Evolutionary conservation across 2,329 filamentous ascomycete genomes (phyloP).

Genomic region (Macrophomina pseudophaseolina): DNA sequence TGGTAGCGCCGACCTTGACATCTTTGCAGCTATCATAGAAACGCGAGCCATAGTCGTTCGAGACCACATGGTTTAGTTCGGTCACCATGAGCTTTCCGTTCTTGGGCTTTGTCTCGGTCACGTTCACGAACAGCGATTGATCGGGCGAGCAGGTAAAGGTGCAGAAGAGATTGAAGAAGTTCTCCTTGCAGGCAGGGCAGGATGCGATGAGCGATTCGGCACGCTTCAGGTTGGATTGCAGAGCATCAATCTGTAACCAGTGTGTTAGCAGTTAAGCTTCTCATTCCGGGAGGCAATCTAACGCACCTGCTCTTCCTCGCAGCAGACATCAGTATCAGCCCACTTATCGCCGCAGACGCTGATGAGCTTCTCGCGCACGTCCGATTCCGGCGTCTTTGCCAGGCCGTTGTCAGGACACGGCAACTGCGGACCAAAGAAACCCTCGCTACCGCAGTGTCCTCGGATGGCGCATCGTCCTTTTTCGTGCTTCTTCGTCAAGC

Average conservation of each 20-base stretch:
- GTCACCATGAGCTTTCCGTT: conserved; percentile 72
- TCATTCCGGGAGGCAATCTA: background rate
- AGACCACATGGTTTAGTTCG: conserved; percentile 88
- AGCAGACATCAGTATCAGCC: conserved; percentile 84
- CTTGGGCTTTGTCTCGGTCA: conserved; percentile 74
- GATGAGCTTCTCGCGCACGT: conserved; percentile 77
- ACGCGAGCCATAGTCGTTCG: conserved; percentile 79
- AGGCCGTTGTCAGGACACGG: conserved; percentile 91
- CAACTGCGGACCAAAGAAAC: conserved; percentile 85
- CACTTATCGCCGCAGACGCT: conserved; percentile 87
- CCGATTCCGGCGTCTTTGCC: conserved; percentile 74
- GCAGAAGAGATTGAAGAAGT: conserved; percentile 98
- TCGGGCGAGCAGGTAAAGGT: conserved; percentile 98
- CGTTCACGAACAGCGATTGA: conserved; percentile 92
- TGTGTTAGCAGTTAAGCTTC: conserved; percentile 1
- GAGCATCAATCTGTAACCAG: conserved; percentile 67
- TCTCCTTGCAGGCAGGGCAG: conserved; percentile 95
- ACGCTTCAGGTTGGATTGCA: conserved; percentile 83
- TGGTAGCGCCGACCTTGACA: conserved; percentile 95
- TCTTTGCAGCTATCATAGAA: conserved; percentile 99
- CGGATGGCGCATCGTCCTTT: conserved; percentile 87
- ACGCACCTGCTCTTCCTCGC: conserved; percentile 74
- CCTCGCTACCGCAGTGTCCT: conserved; percentile 88
- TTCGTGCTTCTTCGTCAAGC: conserved; percentile 69
- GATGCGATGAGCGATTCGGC: conserved; percentile 89